Evolutionary conservation across 176 grass and related monocot species (phyloP).

Genomic region (Zea mays): DNA sequence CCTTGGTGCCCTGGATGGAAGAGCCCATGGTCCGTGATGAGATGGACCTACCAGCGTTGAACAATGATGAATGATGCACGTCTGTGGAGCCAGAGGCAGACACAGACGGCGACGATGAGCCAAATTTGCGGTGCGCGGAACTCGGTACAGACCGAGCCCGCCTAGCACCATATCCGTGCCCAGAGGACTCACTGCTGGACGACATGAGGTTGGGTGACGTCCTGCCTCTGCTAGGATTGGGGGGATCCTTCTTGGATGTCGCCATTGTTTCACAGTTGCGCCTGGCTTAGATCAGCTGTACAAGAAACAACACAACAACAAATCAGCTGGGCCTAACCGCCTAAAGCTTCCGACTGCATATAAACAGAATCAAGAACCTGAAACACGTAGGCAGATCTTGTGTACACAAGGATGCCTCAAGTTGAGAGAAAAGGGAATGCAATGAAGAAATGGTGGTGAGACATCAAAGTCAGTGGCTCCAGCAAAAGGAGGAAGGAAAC

Average conservation of each 20-base stretch:
- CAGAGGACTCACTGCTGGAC: conserved; percentile 41
- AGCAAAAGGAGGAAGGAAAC: conserved; percentile 29
- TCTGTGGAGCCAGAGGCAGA: conserved; percentile 5
- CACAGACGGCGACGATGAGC: not conserved
- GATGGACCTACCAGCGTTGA: conserved; percentile 3
- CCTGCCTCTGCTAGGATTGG: conserved; percentile 30
- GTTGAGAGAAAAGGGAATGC: not conserved
- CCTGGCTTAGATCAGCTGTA: conserved; percentile 33
- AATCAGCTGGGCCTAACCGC: conserved; percentile 7
- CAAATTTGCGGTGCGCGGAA: conserved; percentile 46
- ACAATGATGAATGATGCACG: conserved; percentile 16
- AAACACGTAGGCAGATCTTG: conserved; percentile 17
- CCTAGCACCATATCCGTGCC: conserved; percentile 18
- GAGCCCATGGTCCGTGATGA: conserved; percentile 34
- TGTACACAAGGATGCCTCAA: not conserved
- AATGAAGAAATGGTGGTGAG: conserved; percentile 14
- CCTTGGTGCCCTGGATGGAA: conserved; percentile 32
- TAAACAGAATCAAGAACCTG: not conserved
- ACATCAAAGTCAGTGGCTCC: conserved; percentile 43
- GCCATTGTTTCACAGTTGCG: conserved; percentile 34
- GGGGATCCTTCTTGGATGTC: conserved; percentile 50
- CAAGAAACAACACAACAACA: not conserved
- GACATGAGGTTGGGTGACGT: conserved; percentile 42
- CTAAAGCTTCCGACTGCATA: not conserved
- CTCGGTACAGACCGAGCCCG: conserved; percentile 37